A percentile compares a stretch with the other conserved stretches of the same genome.
phyloP scores from a whole-genome alignment of 2,329 filamentous ascomycete species.

The Sporothrix phasma region DNA sequence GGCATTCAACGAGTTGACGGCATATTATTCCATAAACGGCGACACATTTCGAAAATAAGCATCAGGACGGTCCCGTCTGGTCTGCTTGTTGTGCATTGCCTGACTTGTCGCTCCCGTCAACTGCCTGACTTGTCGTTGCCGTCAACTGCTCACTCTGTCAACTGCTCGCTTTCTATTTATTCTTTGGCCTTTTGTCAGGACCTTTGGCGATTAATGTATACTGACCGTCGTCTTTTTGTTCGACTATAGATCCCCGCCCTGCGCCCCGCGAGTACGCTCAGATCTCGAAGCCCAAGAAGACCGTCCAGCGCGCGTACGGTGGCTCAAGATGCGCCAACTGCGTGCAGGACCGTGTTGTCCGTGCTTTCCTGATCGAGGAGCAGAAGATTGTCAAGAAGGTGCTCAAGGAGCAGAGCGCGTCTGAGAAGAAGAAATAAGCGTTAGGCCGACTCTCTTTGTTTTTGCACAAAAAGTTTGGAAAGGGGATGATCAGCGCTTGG shows the following conservation, averaged over 20 bases:
- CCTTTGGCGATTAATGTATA: not conserved
- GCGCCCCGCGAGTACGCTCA: conserved; percentile 92
- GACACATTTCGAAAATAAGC: too few relatives aligned
- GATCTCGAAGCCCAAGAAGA: conserved; percentile 99
- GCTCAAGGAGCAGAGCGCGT: conserved; percentile 74
- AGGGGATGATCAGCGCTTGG: not conserved
- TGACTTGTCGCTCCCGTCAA: not conserved
- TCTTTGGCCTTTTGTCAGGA: too few relatives aligned
- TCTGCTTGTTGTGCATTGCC: not conserved
- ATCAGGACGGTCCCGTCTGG: not conserved
- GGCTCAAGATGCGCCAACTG: conserved; percentile 98
- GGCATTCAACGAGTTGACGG: not conserved
- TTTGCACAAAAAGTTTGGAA: conserved; percentile 5
- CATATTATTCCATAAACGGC: not conserved
- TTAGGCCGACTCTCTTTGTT: not conserved
- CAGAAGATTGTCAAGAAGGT: conserved; percentile 99
- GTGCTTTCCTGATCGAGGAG: conserved; percentile 99
- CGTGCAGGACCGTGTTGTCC: conserved; percentile 94
- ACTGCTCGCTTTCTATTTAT: too few relatives aligned
- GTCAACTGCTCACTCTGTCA: too few relatives aligned
- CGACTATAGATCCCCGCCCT: conserved; percentile 63
- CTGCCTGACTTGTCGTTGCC: too few relatives aligned
- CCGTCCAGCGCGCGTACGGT: conserved; percentile 95
- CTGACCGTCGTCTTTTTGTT: not conserved
- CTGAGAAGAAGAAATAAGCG: conserved; percentile 21